Conservation (phyloP, 352 stramenopile species). For the Aphanomyces stellatus region DNA sequence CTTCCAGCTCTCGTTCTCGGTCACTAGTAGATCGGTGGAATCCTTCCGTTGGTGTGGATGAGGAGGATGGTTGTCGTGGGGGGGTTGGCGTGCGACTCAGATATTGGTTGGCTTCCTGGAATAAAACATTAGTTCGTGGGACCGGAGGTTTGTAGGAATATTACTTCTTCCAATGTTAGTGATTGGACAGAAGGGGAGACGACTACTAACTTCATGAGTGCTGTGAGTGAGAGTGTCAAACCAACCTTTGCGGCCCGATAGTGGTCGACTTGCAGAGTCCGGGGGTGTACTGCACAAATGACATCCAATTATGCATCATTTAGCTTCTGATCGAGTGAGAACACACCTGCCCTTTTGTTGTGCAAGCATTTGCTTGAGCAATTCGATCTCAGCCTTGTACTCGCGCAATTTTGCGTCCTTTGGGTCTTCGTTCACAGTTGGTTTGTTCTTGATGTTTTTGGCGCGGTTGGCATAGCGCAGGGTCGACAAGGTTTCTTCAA, state of each 20-base stretch:
- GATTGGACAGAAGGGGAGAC: too few species aligned
- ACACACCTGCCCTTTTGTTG: constrained; percentile 7
- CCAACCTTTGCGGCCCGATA: neutral
- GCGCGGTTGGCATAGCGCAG: constrained; percentile 94
- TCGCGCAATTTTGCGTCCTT: constrained; percentile 87
- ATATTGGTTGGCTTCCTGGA: constrained; percentile 8
- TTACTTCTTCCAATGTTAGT: too few species aligned
- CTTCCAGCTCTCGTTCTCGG: constrained; percentile 1
- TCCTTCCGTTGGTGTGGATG: neutral
- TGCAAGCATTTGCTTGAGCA: constrained; percentile 71
- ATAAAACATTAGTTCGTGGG: too few species aligned
- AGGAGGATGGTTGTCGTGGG: neutral
- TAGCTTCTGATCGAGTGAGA: neutral
- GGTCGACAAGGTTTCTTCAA: constrained; percentile 93
- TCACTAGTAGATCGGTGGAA: constrained; percentile 2
- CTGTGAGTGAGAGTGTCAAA: neutral
- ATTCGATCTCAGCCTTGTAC: constrained; percentile 86
- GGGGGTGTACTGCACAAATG: neutral
- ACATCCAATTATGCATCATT: too few species aligned
- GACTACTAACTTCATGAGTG: too few species aligned
- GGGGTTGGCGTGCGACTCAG: neutral
- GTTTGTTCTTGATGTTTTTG: constrained; percentile 97
- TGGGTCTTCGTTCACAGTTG: constrained; percentile 92
- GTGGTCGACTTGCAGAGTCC: neutral
- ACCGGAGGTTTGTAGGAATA: too few species aligned